These are phyloP conservation scores for Beauveria varroae DNA, from an alignment of 2,329 filamentous ascomycete genomes.

Conservation along the genomic window DNA sequence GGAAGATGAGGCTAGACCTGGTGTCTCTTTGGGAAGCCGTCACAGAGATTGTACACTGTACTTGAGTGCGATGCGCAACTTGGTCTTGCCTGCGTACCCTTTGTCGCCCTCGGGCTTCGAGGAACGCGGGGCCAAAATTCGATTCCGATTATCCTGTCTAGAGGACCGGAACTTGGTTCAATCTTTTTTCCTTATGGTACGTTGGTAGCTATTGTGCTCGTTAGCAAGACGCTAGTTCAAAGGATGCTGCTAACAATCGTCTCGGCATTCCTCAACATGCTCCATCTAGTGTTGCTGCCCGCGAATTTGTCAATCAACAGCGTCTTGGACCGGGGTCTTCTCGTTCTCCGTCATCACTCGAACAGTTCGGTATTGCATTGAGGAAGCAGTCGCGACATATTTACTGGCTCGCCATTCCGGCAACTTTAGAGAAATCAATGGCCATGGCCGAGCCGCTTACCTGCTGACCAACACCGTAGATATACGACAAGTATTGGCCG, in stretches of 20 bases:
- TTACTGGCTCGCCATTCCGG: background rate
- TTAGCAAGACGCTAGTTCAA: background rate
- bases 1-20: conserved; percentile 16
- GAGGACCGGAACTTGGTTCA: conserved; percentile 49
- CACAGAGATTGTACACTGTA: conserved; percentile 80
- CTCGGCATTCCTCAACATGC: conserved; percentile 6
- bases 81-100: conserved; percentile 32
- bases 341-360: background rate
- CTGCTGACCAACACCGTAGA: background rate
- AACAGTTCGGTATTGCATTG: background rate
- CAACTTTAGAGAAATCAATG: background rate
- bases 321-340: background rate
- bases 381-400: background rate
- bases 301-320: background rate
- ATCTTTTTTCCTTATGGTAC: conserved; percentile 13
- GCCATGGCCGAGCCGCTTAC: background rate
- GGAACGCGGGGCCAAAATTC: conserved; percentile 46
- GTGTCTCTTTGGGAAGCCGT: conserved; percentile 72
- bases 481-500: background rate
- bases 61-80: conserved; percentile 89
- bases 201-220: background rate
- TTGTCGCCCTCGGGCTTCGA: background rate
- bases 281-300: background rate
- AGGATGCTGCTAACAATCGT: conserved; percentile 11
- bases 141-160: conserved; percentile 76